Evolutionary conservation across 441 rosid species (phyloP).

Genomic region (Capsella rubella): DNA sequence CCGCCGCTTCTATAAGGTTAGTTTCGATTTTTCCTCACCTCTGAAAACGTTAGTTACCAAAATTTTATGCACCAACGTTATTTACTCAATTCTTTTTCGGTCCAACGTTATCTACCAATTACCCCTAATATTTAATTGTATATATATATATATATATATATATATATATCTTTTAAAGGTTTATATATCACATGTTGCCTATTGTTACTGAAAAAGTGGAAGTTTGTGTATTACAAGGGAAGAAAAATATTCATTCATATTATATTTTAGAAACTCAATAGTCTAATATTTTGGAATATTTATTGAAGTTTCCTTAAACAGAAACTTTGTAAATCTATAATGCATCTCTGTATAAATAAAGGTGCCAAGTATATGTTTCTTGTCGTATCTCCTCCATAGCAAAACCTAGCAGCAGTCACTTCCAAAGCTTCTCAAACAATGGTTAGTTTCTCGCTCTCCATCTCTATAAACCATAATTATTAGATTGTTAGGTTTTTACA

Average conservation of each 20-base stretch:
- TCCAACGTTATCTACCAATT: background rate
- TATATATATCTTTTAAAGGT: too few species aligned
- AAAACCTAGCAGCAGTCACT: constrained; percentile 19
- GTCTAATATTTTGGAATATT: background rate
- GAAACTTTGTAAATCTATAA: background rate
- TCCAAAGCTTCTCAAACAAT: background rate
- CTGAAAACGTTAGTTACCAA: too few species aligned
- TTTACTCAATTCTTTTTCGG: constrained; percentile 9
- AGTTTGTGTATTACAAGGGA: background rate
- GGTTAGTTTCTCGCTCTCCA: constrained; percentile 12
- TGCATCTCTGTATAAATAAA: background rate
- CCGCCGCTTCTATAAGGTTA: too few species aligned
- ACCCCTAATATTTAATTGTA: too few species aligned
- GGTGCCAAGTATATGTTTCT: constrained; percentile 6
- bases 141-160: too few species aligned
- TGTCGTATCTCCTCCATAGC: constrained; percentile 6
- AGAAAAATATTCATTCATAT: background rate
- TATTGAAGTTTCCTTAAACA: constrained; percentile 1
- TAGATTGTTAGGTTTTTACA: background rate
- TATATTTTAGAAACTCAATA: background rate
- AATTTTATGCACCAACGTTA: too few species aligned
- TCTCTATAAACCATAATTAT: background rate
- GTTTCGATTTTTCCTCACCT: too few species aligned
- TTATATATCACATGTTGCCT: too few species aligned
- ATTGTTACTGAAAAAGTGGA: background rate